Evolutionary conservation across 140 eudicot species (phyloP).

Genomic region (Ambrosia hybrid): DNA sequence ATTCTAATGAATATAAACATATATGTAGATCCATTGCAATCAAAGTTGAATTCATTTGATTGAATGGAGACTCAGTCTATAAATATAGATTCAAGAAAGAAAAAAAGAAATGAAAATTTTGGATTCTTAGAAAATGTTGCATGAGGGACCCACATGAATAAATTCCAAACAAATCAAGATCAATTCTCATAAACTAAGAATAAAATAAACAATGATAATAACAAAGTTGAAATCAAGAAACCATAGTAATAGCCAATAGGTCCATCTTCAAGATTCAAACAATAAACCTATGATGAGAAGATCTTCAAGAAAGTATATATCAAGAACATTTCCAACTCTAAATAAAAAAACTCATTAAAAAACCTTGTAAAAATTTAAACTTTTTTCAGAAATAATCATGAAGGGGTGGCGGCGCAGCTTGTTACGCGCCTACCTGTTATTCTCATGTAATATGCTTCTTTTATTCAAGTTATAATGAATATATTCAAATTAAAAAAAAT

Average conservation of each 20-base stretch:
- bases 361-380: background rate
- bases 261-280: background rate
- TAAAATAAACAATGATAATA: constrained; percentile 8
- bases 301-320: constrained; percentile 14
- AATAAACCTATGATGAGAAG: background rate
- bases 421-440: too few species aligned
- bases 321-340: constrained; percentile 10
- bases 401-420: too few species aligned
- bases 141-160: constrained; percentile 41
- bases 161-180: constrained; percentile 23
- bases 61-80: constrained; percentile 5
- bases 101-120: background rate
- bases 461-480: too few species aligned
- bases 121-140: constrained; percentile 2
- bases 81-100: background rate
- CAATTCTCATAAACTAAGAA: constrained; percentile 22
- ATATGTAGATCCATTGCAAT: constrained; percentile 18
- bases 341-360: background rate
- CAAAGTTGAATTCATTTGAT: constrained; percentile 6
- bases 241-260: background rate
- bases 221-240: constrained; percentile 30
- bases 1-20: background rate
- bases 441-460: too few species aligned
- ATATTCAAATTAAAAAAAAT: background rate
- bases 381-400: background rate